Base-by-base conservation (phyloP, 2,329 filamentous ascomycete genomes). In the Penicillium digitatum region DNA sequence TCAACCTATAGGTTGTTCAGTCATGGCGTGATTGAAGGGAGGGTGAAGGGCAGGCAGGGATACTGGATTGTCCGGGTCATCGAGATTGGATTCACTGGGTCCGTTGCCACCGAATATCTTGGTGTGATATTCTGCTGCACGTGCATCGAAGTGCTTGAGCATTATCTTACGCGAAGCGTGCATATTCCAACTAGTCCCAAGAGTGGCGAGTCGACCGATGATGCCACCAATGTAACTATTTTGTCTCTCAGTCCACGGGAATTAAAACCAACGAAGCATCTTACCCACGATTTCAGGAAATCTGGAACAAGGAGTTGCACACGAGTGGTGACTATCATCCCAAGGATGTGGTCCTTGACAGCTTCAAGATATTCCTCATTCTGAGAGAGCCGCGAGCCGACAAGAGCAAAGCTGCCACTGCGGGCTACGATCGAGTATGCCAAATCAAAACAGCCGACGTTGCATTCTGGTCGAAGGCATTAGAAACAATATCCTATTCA, bases 351-450 rank as follows among this genome's bases (percentile, higher is more conserved):
- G 18, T 62, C 57, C 20, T 64, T 64, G 12, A 60, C 59, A 7
- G 62, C 62, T 26, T 59, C 43, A 2, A 64, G 43, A 26, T 64
- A 64, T 18, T 63, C 62, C 8, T 63, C 61, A 32, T 63, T 31
- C 14, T 53, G 56, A 9, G 61, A 57, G 26, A 64, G 59, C 5
- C 57, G 59, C 8, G 55, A 42, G 4, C 62, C 62, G 29, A 63
- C 57, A 43, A 64, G 49, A 43, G 61, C 52, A 34, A 59, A 59
- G 26, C 62, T 63, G 1, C 62, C 62, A 46, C 59, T 64, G 35
- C 59, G 59, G 26, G 59, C 62, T 3, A 64, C 62, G n/a, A 64
- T 48, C 11, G 61, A 63, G 40, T 62, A 63, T 54, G 61, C 62
- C 27, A 64, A 51, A 22, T 63, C 62, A 32, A 64, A 64, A 22